These are phyloP conservation scores for Clonostachys rhizophaga DNA, from an alignment of 2,329 filamentous ascomycete genomes.

Conservation along the genomic window DNA sequence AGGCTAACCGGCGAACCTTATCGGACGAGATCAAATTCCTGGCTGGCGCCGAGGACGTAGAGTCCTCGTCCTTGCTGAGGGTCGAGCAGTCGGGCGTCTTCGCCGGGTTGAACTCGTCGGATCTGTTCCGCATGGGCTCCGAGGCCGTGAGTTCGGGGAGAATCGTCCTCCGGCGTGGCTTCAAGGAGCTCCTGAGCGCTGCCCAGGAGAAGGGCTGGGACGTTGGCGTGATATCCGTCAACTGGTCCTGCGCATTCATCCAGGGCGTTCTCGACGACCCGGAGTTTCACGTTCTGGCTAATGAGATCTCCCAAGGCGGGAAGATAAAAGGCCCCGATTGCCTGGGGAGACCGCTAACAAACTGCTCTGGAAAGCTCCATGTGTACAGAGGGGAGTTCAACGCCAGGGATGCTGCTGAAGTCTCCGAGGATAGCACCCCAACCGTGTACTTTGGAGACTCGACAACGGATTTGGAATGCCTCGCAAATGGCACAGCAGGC, in stretches of 20 bases:
- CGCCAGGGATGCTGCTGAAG: conserved; percentile 1
- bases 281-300: conserved; percentile 32
- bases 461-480: conserved; percentile 49
- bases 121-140: conserved; percentile 29
- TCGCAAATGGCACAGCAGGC: conserved; percentile 29
- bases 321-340: conserved; percentile 32
- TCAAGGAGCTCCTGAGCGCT: conserved; percentile 21
- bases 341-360: conserved; percentile 18
- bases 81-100: conserved; percentile 41
- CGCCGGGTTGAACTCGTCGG: conserved; percentile 21
- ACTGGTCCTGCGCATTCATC: conserved; percentile 45
- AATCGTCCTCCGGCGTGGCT: conserved; percentile 32
- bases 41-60: conserved; percentile 33
- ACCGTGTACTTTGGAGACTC: conserved; percentile 56
- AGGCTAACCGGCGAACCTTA: conserved; percentile 22
- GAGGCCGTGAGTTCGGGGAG: conserved; percentile 22
- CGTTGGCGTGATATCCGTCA: conserved; percentile 43
- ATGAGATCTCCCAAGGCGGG: conserved; percentile 32
- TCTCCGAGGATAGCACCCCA: conserved; percentile 5
- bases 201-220: conserved; percentile 23
- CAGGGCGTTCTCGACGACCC: conserved; percentile 30
- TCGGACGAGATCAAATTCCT: conserved; percentile 37
- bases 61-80: conserved; percentile 37
- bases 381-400: conserved; percentile 24
- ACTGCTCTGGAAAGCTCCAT: conserved; percentile 39